phyloP scores from a whole-genome alignment of 2,329 filamentous ascomycete genomes.

The Nigrospora oryzae region DNA sequence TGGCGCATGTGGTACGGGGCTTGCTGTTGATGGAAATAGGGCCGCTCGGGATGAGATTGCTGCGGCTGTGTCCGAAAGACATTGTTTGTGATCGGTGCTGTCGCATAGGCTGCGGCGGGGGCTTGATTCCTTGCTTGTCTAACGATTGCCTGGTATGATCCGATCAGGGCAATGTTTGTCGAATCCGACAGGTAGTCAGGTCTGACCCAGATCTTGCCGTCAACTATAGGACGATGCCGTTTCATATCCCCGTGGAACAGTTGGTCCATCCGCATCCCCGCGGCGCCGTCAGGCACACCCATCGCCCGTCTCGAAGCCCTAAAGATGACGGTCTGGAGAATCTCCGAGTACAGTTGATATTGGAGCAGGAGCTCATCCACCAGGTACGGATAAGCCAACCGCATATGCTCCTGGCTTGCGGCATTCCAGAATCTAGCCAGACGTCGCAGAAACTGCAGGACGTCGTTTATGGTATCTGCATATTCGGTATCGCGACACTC shows the following conservation, averaged over 20 bases:
- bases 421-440: conserved; percentile 31
- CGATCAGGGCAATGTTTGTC: neutral
- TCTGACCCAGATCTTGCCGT: neutral
- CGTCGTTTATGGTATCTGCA: conserved; percentile 14
- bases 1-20: too few species aligned
- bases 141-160: too few species aligned
- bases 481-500: conserved; percentile 10
- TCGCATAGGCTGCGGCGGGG: too few species aligned
- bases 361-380: conserved; percentile 42
- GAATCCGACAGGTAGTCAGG: neutral
- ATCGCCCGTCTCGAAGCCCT: conserved; percentile 39
- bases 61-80: too few species aligned
- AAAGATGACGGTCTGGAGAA: conserved; percentile 47
- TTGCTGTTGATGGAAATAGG: too few species aligned
- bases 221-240: conserved; percentile 11
- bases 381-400: conserved; percentile 42
- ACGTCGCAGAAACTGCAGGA: conserved; percentile 33
- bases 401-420: conserved; percentile 24
- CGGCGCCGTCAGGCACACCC: conserved; percentile 24
- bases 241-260: conserved; percentile 26
- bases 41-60: too few species aligned
- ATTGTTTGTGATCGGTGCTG: too few species aligned
- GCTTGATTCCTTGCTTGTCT: too few species aligned
- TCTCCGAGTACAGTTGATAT: conserved; percentile 38
- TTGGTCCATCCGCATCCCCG: conserved; percentile 22